phyloP scores from a whole-genome alignment of 192 early-diverging fungal genomes.

The Spizellomyces sp. region DNA sequence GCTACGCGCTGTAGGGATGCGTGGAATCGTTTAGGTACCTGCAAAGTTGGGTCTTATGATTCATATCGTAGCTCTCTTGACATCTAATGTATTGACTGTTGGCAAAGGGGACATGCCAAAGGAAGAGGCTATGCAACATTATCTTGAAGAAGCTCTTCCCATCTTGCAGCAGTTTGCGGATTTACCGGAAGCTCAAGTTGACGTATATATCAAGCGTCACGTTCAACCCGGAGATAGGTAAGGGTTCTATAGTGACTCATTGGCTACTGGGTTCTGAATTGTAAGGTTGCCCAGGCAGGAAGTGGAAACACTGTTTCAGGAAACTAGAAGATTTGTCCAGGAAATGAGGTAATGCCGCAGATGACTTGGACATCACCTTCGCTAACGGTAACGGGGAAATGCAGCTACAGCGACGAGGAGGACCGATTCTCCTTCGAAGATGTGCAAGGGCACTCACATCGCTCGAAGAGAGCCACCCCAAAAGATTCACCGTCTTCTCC shows the following conservation, averaged over 20 bases:
- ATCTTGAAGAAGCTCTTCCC: neutral
- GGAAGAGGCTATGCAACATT: slow-evolving; percentile 3
- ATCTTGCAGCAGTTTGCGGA: neutral
- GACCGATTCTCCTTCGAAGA: slow-evolving; percentile 15
- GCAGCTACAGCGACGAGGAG: slow-evolving; percentile 7
- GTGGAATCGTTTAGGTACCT: neutral
- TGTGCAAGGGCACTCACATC: neutral
- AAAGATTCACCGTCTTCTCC: neutral
- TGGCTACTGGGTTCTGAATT: neutral
- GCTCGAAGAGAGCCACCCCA: neutral
- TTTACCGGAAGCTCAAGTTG: neutral
- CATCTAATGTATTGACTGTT: too few relatives aligned
- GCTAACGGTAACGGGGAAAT: neutral
- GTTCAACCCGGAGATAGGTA: slow-evolving; percentile 1
- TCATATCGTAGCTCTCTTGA: too few relatives aligned
- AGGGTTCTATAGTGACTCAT: neutral
- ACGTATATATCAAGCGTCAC: neutral
- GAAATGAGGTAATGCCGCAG: neutral
- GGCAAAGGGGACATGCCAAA: neutral
- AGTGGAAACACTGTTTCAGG: neutral
- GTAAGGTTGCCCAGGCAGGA: neutral
- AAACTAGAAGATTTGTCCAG: neutral
- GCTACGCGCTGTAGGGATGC: neutral
- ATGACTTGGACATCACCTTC: neutral
- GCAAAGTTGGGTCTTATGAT: too few relatives aligned